A percentile compares a stretch with the other conserved stretches of the same genome.
phyloP scores from a whole-genome alignment of 2,329 filamentous ascomycete genomes.

The Colletotrichum sp. region DNA sequence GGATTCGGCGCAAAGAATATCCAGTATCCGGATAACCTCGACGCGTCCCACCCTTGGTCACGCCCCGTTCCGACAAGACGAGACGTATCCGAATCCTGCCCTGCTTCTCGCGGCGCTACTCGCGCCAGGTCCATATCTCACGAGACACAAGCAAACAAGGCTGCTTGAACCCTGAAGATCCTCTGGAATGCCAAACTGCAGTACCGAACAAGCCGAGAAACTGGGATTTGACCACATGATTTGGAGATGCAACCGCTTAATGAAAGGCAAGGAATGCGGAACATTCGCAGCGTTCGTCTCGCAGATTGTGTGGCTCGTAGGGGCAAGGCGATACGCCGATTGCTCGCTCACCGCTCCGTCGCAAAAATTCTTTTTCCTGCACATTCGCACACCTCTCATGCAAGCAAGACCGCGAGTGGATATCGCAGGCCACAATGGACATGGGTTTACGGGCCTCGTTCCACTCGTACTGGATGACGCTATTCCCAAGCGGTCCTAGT shows the following conservation, averaged over 20 bases:
- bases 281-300: neutral
- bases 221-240: constrained; percentile 14
- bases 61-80: neutral
- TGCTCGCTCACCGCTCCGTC: constrained; percentile 23
- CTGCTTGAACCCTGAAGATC: constrained; percentile 21
- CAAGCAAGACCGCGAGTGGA: constrained; percentile 18
- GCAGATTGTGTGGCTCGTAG: neutral
- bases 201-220: constrained; percentile 11
- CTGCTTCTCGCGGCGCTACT: neutral
- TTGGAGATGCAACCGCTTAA: constrained; percentile 2
- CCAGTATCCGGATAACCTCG: neutral
- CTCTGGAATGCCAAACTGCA: neutral
- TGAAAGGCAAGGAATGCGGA: neutral
- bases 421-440: neutral
- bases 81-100: neutral
- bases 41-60: neutral
- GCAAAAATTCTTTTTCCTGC: constrained; percentile 14
- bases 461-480: neutral
- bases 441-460: constrained; percentile 7
- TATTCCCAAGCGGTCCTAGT: neutral
- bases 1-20: constrained; percentile 7
- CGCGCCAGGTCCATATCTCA: neutral
- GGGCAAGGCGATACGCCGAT: constrained; percentile 19
- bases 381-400: constrained; percentile 13
- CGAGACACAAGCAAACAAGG: neutral